Base-by-base conservation (phyloP, 2,329 filamentous ascomycete species). In the Cladophialophora carrionii region DNA sequence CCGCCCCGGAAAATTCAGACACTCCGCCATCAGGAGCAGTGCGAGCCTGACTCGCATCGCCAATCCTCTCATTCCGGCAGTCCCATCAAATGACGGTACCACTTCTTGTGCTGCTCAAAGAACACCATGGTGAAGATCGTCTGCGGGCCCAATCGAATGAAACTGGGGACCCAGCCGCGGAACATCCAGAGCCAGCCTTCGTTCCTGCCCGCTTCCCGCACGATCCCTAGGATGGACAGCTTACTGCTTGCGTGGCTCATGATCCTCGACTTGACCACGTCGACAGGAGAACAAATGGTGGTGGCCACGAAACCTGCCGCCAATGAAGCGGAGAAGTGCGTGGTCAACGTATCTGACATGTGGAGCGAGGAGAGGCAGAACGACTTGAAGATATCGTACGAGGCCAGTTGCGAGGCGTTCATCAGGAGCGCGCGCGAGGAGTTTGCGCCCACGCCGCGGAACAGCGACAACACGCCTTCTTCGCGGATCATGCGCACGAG, bases 401-500 rank as follows among this genome's bases (percentile, higher is more conserved):
- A 84, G 2, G 86, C 85, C 26, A 89, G 76, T 72, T 89, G 87
- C 1, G 84, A 85, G 5, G 86, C 82, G 0, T 86, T 88, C 86
- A 89, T 88, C 61, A 88, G 80, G n/a, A 87, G 80, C 1, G 87
- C 87, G 54, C 87, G 79, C 20, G 83, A 82, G 34, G 83, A 84
- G 73, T 88, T 89, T 2, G 87, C 85, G 81, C 84, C 86, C 2
- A 88, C 84, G 46, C 87, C 95, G 62, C 93, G 86, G 82, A 96
- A 96, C 72, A 96, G 84, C 73, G 87, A 89, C 62, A 79, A 76
- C 22, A 87, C 74, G 2, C 95, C 95, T 79, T 99, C 95, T 70
- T 92, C 87, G 62, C 89, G 85, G n/a, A 88, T 85, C 91, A 98
- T 96, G 70, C 91, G 88, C 29, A 90, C 79, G 73, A 98, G 82